Conservation (phyloP, 140 eudicot species). For the Oenanthe javanica region DNA sequence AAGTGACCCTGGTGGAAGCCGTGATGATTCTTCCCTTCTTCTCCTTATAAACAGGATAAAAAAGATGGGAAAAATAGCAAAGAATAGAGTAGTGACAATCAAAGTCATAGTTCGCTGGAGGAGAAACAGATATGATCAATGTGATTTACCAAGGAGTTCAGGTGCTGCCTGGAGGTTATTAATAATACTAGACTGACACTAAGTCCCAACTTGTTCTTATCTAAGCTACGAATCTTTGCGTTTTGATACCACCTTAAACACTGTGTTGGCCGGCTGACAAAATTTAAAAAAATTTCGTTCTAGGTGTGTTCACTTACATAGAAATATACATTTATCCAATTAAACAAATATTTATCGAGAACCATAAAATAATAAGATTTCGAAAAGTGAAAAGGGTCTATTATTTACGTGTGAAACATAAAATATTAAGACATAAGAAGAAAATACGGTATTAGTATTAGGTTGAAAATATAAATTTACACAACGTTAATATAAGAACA, state of each 20-base stretch:
- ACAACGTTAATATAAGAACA: too few species aligned
- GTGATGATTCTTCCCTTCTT: constrained; percentile 1
- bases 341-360: too few species aligned
- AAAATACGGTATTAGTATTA: too few species aligned
- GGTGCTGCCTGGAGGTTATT: neutral
- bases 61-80: constrained; percentile 16
- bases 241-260: neutral
- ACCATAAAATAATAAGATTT: too few species aligned
- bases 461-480: too few species aligned
- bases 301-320: neutral
- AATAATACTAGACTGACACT: neutral
- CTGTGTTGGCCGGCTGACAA: neutral
- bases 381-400: too few species aligned
- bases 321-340: too few species aligned
- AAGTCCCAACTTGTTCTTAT: neutral
- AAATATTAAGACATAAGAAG: too few species aligned
- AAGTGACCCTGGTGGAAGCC: constrained; percentile 39
- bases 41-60: constrained; percentile 14
- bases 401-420: too few species aligned
- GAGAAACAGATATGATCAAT: neutral
- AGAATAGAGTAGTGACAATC: neutral
- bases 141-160: neutral
- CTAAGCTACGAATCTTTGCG: neutral
- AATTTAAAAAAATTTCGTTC: neutral
- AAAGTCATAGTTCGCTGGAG: neutral